Evolutionary conservation across 352 stramenopile genomes (phyloP).

Genomic region (Pythium grandisporangium): DNA sequence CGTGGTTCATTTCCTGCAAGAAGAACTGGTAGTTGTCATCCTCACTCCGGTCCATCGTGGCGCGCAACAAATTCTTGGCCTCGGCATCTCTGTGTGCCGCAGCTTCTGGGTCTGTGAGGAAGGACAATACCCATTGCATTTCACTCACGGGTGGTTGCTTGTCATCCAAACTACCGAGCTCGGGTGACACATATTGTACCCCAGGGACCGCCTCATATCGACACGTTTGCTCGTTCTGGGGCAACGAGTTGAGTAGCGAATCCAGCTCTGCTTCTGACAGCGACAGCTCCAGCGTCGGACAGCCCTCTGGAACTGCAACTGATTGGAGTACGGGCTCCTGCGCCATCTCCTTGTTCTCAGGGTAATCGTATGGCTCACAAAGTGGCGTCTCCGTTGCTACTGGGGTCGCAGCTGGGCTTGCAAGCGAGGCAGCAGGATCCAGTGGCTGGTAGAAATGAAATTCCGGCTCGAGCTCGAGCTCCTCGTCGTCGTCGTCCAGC

Average conservation of each 20-base stretch:
- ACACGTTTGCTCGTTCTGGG: too few relatives aligned
- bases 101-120: conserved; percentile 40
- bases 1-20: conserved; percentile 40
- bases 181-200: too few relatives aligned
- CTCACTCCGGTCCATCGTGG: conserved; percentile 19
- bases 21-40: conserved; percentile 75
- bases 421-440: too few relatives aligned
- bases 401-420: too few relatives aligned
- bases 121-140: conserved; percentile 70
- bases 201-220: too few relatives aligned
- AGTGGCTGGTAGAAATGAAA: conserved; percentile 3
- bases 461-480: conserved; percentile 6
- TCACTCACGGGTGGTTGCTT: conserved; percentile 8
- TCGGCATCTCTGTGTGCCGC: conserved; percentile 34
- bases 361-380: not conserved
- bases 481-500: conserved; percentile 22
- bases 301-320: conserved; percentile 4
- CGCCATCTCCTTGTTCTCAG: not conserved
- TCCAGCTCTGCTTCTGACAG: conserved; percentile 50
- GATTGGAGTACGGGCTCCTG: not conserved
- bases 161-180: not conserved
- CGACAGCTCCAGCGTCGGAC: conserved; percentile 39
- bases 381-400: not conserved
- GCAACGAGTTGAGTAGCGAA: conserved; percentile 32
- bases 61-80: conserved; percentile 39